Evolutionary conservation across 306 rosid genomes (phyloP).

Genomic region (Vigna nakashimae): DNA sequence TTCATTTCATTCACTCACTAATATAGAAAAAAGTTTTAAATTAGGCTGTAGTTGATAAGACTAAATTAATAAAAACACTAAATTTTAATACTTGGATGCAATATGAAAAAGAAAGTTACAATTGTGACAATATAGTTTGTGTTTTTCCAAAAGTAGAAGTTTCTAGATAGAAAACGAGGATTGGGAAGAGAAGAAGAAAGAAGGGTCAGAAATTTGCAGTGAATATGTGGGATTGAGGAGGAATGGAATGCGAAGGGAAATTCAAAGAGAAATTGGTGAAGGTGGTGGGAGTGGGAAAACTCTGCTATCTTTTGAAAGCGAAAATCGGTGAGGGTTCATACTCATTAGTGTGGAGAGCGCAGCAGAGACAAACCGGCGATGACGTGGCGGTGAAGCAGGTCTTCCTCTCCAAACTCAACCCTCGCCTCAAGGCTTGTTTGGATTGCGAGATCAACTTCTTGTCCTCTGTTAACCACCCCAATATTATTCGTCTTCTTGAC

Average conservation of each 20-base stretch:
- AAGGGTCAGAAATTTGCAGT: not conserved
- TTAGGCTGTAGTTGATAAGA: too few species aligned
- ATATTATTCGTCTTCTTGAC: slow-evolving; percentile 58
- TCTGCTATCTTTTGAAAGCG: slow-evolving; percentile 48
- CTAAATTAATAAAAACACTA: too few species aligned
- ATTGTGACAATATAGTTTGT: too few species aligned
- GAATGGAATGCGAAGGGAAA: slow-evolving; percentile 32
- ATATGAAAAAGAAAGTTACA: too few species aligned
- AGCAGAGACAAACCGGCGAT: slow-evolving; percentile 43
- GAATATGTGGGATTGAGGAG: not conserved
- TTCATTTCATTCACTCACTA: too few species aligned
- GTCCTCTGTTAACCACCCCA: slow-evolving; percentile 67
- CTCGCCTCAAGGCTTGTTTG: slow-evolving; percentile 49
- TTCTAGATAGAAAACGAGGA: too few species aligned
- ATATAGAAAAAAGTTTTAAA: too few species aligned
- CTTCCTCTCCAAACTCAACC: slow-evolving; percentile 52
- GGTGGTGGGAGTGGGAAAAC: slow-evolving; percentile 38
- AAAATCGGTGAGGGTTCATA: slow-evolving; percentile 58
- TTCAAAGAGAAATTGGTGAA: not conserved
- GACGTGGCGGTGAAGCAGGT: slow-evolving; percentile 67
- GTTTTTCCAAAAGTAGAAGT: too few species aligned
- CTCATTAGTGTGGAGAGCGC: slow-evolving; percentile 61
- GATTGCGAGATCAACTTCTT: slow-evolving; percentile 64
- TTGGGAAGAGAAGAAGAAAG: too few species aligned
- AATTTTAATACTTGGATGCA: too few species aligned